Evolutionary conservation across 306 rosid genomes (phyloP), one percentile per base, ranked within the genome.

Genomic region (Geum urbanum): DNA sequence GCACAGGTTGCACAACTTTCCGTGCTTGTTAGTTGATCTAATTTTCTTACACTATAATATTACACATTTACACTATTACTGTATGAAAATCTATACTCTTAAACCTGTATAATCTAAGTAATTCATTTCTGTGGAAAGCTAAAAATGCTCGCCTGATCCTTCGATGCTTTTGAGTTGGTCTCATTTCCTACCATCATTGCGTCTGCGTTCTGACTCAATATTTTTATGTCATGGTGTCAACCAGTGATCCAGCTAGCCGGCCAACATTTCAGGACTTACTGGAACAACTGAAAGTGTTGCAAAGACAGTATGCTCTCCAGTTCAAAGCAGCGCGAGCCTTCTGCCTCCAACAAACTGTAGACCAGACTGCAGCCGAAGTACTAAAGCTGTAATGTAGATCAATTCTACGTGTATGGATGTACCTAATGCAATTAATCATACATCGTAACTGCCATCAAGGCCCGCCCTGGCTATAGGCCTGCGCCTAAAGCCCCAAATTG

Each of bases 211-310:
- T 54, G 32, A 53, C 19, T 3, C 18, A 52, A 7, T 49, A 1
- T 18, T 52, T 19, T 19, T 53, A 3, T 9, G 4, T 54, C 8
- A 54, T 77, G 72, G 50, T 63, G 73, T 69, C 53, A 52, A 72
- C 71, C 90, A 91, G 97, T 63, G 95, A 91, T 74, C 87, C 97
- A 59, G 70, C 95, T 52, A 14, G 55, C 74, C 83, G 97, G 59
- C 92, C 99, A 63, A 78, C 97, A 53, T 94, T 94, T 67, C 96
- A 81, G 66, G 95, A 81, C 76, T 80, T 94, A 73, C 83, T 91
- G 43, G 95, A 86, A 69, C 84, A 58, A 77, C 84, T 94, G 6
- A 77, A 77, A 77, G 99, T 85, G 46, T 63, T 94, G 72, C 96
- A 91, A 58, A 86, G 82, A 70, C 79, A 62, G 63, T 80, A 67